phyloP scores from a whole-genome alignment of 345 rosid species.

The sweet orange (Citrus sinensis) region DNA sequence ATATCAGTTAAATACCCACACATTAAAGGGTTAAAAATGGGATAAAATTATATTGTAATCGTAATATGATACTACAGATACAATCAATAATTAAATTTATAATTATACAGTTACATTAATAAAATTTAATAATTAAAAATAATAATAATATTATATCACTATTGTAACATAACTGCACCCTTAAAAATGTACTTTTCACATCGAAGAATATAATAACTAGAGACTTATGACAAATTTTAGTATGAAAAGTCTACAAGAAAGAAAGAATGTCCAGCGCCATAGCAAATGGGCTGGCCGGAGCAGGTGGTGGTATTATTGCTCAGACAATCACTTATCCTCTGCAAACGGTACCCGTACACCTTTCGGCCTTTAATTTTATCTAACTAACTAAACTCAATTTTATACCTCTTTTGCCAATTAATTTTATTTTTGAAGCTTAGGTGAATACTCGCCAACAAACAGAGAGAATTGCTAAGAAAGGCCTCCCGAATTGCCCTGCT shows the following conservation, averaged over 20 bases:
- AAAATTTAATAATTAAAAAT: too few species aligned
- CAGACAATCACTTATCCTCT: constrained; percentile 76
- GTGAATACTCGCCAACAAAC: constrained; percentile 77
- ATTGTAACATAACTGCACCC: too few species aligned
- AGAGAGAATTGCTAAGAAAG: constrained; percentile 52
- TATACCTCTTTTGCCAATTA: not conserved
- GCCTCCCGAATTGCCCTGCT: constrained; percentile 9
- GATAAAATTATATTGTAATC: too few species aligned
- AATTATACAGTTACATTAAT: too few species aligned
- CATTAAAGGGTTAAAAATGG: too few species aligned
- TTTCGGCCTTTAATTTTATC: not conserved
- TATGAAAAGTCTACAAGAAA: too few species aligned
- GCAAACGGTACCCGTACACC: constrained; percentile 36
- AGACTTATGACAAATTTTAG: too few species aligned
- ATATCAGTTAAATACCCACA: too few species aligned
- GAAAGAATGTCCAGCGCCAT: constrained; percentile 51
- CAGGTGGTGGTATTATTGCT: constrained; percentile 69
- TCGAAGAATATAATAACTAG: too few species aligned
- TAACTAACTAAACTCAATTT: not conserved
- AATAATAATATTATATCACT: too few species aligned
- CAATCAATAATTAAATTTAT: too few species aligned
- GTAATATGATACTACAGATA: fast-evolving
- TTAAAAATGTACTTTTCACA: too few species aligned
- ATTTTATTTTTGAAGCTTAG: constrained; percentile 15
- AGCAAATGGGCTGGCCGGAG: constrained; percentile 73